phyloP scores from a whole-genome alignment of 805 yeast genomes.

The Cyberlindnera mrakii region DNA sequence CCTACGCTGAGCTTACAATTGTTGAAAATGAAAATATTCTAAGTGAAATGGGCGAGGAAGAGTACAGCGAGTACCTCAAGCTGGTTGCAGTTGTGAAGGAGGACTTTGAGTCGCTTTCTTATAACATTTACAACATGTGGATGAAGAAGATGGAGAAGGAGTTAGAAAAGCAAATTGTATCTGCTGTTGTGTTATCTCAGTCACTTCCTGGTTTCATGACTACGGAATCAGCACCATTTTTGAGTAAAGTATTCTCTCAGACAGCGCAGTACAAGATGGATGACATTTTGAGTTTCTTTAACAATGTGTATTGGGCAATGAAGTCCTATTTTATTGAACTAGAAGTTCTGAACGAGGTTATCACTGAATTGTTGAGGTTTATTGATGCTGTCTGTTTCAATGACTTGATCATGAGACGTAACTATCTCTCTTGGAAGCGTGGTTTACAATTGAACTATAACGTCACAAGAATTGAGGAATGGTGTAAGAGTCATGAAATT shows the following conservation, averaged over 20 bases:
- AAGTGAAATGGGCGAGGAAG: slow-evolving; percentile 82
- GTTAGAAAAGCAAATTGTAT: slow-evolving; percentile 82
- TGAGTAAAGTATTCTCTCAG: slow-evolving; percentile 74
- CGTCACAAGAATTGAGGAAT: slow-evolving; percentile 93
- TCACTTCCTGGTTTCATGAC: slow-evolving; percentile 94
- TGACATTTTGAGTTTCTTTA: slow-evolving; percentile 83
- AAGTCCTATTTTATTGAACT: slow-evolving; percentile 82
- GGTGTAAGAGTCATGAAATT: slow-evolving; percentile 94
- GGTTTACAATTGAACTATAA: slow-evolving; percentile 95
- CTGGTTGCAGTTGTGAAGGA: slow-evolving; percentile 88
- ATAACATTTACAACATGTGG: slow-evolving; percentile 95
- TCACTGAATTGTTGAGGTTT: slow-evolving; percentile 74
- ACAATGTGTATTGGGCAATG: slow-evolving; percentile 89
- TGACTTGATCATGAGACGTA: slow-evolving; percentile 90
- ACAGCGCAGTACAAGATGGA: slow-evolving; percentile 84
- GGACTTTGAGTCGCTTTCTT: slow-evolving; percentile 88
- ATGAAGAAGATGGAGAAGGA: slow-evolving; percentile 90
- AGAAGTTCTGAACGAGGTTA: slow-evolving; percentile 77
- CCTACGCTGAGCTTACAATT: slow-evolving; percentile 90
- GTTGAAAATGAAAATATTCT: slow-evolving; percentile 74
- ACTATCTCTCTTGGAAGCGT: slow-evolving; percentile 94
- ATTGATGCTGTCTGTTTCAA: slow-evolving; percentile 94
- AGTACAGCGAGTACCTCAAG: slow-evolving; percentile 82
- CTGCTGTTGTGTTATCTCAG: slow-evolving; percentile 94
- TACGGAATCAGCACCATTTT: slow-evolving; percentile 71